Base-by-base conservation (phyloP, 2,329 filamentous ascomycete species). In the Diaporthe aspalathi region DNA sequence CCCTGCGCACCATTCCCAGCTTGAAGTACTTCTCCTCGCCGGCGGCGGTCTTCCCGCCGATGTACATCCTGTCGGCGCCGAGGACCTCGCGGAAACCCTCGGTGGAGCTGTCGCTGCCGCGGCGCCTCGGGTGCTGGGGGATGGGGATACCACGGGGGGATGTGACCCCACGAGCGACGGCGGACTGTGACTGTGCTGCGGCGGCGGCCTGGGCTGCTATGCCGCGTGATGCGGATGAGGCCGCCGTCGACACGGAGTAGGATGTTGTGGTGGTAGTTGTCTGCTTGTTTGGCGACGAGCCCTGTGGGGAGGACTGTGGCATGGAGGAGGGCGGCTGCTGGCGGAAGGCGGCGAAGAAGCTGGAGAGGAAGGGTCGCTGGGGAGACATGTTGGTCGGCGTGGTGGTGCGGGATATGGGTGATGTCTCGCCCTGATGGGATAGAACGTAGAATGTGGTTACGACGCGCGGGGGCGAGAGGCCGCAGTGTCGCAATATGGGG, bases 21-120 rank as follows among this genome's bases (percentile, higher is more conserved):
- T 94, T 94, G 81, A 94, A 95, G 82, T 94, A 94, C 77, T 89
- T 89, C 79, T 95, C 93, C 77, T 95, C 93, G n/a, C 93, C 93
- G 1, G 83, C 87, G 1, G 92, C 92, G 35, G 92, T 94, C 77
- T 92, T 84, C 8, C 93, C 93, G 27, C 93, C 93, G 68, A 95
- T 93, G 77, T 94, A 95, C 91, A 92, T 94, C 82, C 93, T 94
- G 74, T 95, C 93, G 1, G 89, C 88, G 2, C 91, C 92, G 62
- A 90, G 81, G 45, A 90, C 91, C 73, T 94, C 92, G 67, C 92
- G 85, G 79, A 94, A 94, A 1, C 92, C 93, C 77, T 94, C 93
- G 67, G 87, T 91, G 74, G 89, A 92, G 80, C 91, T 93, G 75
- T 94, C 92, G 75, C 91, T 94, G 32, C 92, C 93, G 70, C 93